A percentile compares a stretch with the other conserved stretches of the same genome.
Conservation (phyloP, 2,329 filamentous ascomycete genomes). For the Calcarisporium arbuscula region DNA sequence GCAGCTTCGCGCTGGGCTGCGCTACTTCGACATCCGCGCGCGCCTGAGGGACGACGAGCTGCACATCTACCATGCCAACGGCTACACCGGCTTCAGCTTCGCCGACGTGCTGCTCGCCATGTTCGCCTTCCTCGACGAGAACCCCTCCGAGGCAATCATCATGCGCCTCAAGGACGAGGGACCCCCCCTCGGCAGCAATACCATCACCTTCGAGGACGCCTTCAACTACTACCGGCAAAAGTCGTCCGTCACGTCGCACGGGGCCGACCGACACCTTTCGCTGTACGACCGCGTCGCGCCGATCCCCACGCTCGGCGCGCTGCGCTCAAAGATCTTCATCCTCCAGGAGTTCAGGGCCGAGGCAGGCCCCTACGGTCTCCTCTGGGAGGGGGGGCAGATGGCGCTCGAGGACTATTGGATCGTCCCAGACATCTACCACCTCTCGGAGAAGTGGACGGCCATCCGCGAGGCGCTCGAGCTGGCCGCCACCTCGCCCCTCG, state of each 20-base stretch:
- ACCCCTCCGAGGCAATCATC: constrained; percentile 40
- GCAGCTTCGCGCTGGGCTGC: constrained; percentile 40
- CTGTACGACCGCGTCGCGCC: constrained; percentile 21
- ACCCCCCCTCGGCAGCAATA: constrained; percentile 25
- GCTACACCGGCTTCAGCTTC: constrained; percentile 38
- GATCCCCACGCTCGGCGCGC: constrained; percentile 37
- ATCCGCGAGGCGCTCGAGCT: constrained; percentile 33
- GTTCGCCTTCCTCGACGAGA: constrained; percentile 36
- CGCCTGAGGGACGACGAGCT: constrained; percentile 35
- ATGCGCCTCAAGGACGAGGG: constrained; percentile 46
- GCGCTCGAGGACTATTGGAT: constrained; percentile 41
- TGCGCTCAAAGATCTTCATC: constrained; percentile 40
- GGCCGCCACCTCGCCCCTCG: constrained; percentile 24
- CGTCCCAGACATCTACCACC: constrained; percentile 33
- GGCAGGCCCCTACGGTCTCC: constrained; percentile 32
- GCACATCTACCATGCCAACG: constrained; percentile 40
- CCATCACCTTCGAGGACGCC: constrained; percentile 37
- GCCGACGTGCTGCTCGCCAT: constrained; percentile 36
- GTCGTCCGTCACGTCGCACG: constrained; percentile 25
- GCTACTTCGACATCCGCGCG: constrained; percentile 44
- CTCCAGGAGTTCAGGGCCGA: constrained; percentile 39
- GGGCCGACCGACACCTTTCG: constrained; percentile 30
- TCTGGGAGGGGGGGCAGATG: constrained; percentile 39
- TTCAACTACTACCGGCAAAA: constrained; percentile 34
- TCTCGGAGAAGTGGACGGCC: constrained; percentile 41